Percentiles rank a stretch among this genome's conserved stretches.
Conservation (phyloP, 495 filamentous ascomycete species). For the Xylaria curta region DNA sequence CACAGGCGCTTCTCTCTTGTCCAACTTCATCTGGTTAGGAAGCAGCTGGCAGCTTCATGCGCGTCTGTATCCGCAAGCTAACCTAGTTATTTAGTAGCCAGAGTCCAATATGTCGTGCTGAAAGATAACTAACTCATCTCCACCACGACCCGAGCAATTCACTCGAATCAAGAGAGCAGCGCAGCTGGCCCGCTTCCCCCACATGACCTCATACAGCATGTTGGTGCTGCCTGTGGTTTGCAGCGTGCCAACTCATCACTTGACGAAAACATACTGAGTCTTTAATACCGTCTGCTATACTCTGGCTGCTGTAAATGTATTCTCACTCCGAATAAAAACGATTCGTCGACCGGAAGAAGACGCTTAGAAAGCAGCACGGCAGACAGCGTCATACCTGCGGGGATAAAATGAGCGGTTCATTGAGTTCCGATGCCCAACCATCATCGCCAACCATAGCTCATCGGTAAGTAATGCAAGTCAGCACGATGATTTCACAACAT, state of each 20-base stretch:
- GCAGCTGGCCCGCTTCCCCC: conserved; percentile 20
- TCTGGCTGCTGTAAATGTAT: neutral
- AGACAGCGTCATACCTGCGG: conserved; percentile 24
- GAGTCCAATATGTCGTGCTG: neutral
- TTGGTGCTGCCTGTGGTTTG: neutral
- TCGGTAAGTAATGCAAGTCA: neutral
- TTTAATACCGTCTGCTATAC: neutral
- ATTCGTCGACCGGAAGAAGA: conserved; percentile 11
- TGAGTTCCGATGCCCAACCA: neutral
- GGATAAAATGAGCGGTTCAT: neutral
- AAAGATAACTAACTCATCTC: neutral
- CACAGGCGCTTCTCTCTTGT: neutral
- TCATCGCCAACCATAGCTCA: neutral
- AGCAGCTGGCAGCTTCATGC: neutral
- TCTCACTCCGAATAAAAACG: neutral
- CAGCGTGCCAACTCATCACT: conserved; percentile 23
- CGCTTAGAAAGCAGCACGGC: neutral
- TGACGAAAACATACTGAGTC: neutral
- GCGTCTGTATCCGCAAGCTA: neutral
- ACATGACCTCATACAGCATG: conserved; percentile 29
- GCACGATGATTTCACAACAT: neutral
- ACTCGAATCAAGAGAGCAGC: conserved; percentile 24
- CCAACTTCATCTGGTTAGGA: neutral
- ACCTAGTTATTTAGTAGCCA: too few species aligned
- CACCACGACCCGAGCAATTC: conserved; percentile 24